Evolutionary conservation across 2,329 filamentous ascomycete species (phyloP).

Genomic region (Stemphylium vesicarium): DNA sequence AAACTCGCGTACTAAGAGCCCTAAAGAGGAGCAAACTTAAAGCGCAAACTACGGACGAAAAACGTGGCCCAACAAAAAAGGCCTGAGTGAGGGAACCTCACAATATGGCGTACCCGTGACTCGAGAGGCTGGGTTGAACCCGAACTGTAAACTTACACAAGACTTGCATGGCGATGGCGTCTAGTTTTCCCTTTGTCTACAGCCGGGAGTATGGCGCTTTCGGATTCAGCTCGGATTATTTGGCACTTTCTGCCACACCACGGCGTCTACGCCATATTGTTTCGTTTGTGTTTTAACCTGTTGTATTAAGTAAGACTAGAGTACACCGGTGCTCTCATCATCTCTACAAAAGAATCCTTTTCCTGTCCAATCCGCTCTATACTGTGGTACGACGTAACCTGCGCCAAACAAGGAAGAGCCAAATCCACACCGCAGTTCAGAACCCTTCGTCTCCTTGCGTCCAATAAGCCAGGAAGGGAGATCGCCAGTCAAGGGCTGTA

Average conservation of each 20-base stretch:
- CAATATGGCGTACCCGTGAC: neutral
- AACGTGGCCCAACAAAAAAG: neutral
- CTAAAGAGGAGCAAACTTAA: conserved; percentile 26
- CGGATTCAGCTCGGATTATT: neutral
- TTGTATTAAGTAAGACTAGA: neutral
- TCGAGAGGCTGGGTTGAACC: neutral
- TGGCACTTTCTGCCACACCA: too few species aligned
- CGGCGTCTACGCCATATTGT: conserved; percentile 1
- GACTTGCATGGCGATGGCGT: conserved; percentile 16
- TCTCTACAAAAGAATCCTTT: too few species aligned
- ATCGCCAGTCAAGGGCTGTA: too few species aligned
- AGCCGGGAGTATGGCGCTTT: conserved; percentile 2
- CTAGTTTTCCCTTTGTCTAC: conserved; percentile 4
- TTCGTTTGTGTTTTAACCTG: conserved; percentile 6
- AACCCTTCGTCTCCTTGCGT: too few species aligned
- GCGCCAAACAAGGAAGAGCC: too few species aligned
- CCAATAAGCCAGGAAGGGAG: too few species aligned
- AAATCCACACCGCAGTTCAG: too few species aligned
- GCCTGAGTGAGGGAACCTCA: neutral
- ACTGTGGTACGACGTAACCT: too few species aligned
- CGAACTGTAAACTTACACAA: conserved; percentile 11
- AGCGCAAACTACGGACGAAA: neutral
- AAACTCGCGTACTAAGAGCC: conserved; percentile 26
- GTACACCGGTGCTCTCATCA: too few species aligned
- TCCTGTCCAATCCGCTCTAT: too few species aligned